Base-by-base conservation (phyloP, 805 yeast genomes). In the Nakazawaea pomicola region DNA sequence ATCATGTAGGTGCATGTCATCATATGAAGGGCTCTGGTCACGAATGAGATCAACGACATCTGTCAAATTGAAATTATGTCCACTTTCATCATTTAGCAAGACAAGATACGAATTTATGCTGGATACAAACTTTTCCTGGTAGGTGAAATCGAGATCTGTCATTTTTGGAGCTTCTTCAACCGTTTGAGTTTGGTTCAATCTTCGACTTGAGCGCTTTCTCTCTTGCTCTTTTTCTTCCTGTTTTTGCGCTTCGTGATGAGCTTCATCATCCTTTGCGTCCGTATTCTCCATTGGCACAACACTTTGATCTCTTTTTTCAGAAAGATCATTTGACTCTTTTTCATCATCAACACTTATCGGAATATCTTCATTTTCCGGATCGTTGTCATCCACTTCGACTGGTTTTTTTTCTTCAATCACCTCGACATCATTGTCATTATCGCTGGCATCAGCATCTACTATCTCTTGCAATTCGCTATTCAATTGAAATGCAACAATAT, bases 191-290 rank as follows among this genome's bases (percentile, higher is more conserved):
- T 19, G 35, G 31, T 43, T 41, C 33, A 64, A 59, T 18, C 74
- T 48, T 47, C 69, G 71, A 43, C 73, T 69, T 7, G 61, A 49
- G 45, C 72, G 50, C 36, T 61, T 67, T 10, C 55, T 56, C 6
- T 51, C 51, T 28, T 52, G 51, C 33, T 46, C 56, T 5, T 52
- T 55, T 6, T 30, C 36, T 17, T 35, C 47, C n/a, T 36, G 36
- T 10, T 23, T 10, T 23, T 40, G 20, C 20, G 20, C 11, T 18
- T 24, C 32, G 15, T 27, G n/a, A n/a, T n/a, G n/a, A n/a, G n/a
- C n/a, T n/a, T n/a, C n/a, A n/a, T n/a, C n/a, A n/a, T n/a, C n/a
- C n/a, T n/a, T n/a, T n/a, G n/a, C n/a, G n/a, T n/a, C n/a, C n/a
- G n/a, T n/a, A n/a, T n/a, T n/a, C n/a, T n/a, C n/a, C n/a, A n/a